These are phyloP conservation scores for Podospora bellae-mahoneyi DNA, from an alignment of 495 filamentous ascomycete species.

Conservation along the genomic window DNA sequence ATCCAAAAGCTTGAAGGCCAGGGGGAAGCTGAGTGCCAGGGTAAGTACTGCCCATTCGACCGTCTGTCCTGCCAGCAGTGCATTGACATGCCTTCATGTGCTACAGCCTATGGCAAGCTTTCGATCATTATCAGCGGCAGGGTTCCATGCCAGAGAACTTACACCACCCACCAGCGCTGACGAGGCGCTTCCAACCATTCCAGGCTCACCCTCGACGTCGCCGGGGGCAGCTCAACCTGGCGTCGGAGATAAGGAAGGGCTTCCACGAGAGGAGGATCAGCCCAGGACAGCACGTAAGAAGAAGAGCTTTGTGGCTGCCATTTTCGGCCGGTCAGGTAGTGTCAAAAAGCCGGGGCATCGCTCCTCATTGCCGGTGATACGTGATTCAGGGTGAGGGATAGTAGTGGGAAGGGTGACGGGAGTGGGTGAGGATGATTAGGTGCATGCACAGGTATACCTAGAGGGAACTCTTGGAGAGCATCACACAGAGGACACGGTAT, in stretches of 20 bases:
- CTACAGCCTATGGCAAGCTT: slow-evolving; percentile 26
- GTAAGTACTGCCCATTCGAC: slow-evolving; percentile 14
- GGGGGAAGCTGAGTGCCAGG: slow-evolving; percentile 37
- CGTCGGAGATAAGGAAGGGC: not conserved
- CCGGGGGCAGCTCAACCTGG: not conserved
- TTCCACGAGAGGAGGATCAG: not conserved
- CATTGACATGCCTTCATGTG: not conserved
- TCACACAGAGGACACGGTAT: slow-evolving; percentile 5
- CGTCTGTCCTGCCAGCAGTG: not conserved
- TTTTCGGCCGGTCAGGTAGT: slow-evolving; percentile 40
- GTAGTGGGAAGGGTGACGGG: not conserved
- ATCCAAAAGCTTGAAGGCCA: slow-evolving; percentile 18
- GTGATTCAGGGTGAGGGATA: slow-evolving; percentile 11
- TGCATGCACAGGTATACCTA: not conserved
- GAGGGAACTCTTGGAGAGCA: not conserved
- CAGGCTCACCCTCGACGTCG: slow-evolving; percentile 10
- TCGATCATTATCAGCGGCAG: slow-evolving; percentile 12
- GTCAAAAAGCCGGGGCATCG: slow-evolving; percentile 17
- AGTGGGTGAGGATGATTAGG: not conserved
- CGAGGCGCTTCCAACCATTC: slow-evolving; percentile 21
- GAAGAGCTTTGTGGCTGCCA: slow-evolving; percentile 51
- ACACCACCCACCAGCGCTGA: slow-evolving; percentile 32
- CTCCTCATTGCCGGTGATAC: slow-evolving; percentile 13
- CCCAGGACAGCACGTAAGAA: slow-evolving; percentile 42
- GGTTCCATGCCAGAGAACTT: slow-evolving; percentile 18